Percentiles rank a stretch among this genome's conserved stretches.
Evolutionary conservation across 2,329 filamentous ascomycete genomes (phyloP).

Genomic region (Fusarium acutatum): DNA sequence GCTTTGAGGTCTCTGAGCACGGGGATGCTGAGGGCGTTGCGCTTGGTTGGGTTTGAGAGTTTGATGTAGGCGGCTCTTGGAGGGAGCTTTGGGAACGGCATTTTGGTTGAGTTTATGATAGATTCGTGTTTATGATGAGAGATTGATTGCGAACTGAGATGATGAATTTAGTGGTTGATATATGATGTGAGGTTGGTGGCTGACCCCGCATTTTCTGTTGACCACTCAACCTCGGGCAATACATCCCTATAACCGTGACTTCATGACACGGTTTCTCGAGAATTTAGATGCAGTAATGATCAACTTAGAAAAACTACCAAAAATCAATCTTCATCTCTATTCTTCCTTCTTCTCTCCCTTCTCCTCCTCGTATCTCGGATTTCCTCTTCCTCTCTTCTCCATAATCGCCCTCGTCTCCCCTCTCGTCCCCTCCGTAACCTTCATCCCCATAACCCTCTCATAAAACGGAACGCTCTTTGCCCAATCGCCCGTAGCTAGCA

Average conservation of each 20-base stretch:
- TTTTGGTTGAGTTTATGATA: accelerated
- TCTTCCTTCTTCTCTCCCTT: not conserved
- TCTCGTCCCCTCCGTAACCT: constrained; percentile 29
- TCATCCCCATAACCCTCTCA: constrained; percentile 44
- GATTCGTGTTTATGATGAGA: not conserved
- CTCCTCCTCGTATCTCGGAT: constrained; percentile 24
- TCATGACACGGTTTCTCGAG: not conserved
- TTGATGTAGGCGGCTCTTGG: constrained; percentile 26
- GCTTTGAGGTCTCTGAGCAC: constrained; percentile 29
- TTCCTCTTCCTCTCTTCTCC: constrained; percentile 35
- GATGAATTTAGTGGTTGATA: no score
- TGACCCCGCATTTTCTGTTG: not conserved
- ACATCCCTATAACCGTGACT: not conserved
- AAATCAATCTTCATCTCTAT: not conserved
- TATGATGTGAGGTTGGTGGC: not conserved
- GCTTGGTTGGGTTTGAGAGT: constrained; percentile 28
- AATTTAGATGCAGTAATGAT: no score
- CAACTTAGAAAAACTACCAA: accelerated
- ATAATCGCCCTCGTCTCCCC: constrained; percentile 37
- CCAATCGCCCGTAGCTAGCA: constrained; percentile 57
- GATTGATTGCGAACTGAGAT: not conserved
- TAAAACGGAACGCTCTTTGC: constrained; percentile 46
- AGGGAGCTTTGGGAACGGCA: constrained; percentile 34
- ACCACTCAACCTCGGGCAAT: not conserved
- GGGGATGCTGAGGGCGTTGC: constrained; percentile 35